phyloP scores from a whole-genome alignment of 2,329 filamentous ascomycete genomes.

The Ascochyta fabae region DNA sequence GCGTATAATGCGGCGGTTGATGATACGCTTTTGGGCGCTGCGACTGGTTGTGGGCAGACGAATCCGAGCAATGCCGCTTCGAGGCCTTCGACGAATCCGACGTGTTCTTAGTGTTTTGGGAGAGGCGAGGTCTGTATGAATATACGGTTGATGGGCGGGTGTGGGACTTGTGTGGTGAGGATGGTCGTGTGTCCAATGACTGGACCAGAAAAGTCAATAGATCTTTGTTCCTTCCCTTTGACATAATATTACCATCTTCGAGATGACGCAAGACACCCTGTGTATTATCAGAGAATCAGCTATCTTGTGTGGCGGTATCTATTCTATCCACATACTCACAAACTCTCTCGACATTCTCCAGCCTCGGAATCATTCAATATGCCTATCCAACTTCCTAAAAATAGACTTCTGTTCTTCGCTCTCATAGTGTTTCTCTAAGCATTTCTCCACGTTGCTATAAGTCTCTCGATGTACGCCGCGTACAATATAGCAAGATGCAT shows the following conservation, averaged over 20 bases:
- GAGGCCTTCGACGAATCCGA: constrained; percentile 44
- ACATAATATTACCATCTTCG: not conserved
- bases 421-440: not conserved
- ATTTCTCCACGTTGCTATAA: not conserved
- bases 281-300: not conserved
- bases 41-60: constrained; percentile 38
- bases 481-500: not conserved
- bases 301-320: not conserved
- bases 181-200: not conserved
- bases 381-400: not conserved
- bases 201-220: not conserved
- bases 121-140: not conserved
- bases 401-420: not conserved
- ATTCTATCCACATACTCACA: not conserved
- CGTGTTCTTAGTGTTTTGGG: constrained; percentile 31
- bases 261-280: not conserved
- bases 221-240: not conserved
- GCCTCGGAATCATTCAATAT: not conserved
- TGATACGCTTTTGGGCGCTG: constrained; percentile 50
- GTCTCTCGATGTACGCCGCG: not conserved
- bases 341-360: not conserved
- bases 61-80: constrained; percentile 36
- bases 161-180: not conserved
- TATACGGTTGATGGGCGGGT: not conserved
- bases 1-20: constrained; percentile 55